A percentile compares a stretch with the other conserved stretches of the same genome.
These are phyloP conservation scores for Sisymbrium irio DNA, from an alignment of 345 rosid genomes.

Conservation along the genomic window DNA sequence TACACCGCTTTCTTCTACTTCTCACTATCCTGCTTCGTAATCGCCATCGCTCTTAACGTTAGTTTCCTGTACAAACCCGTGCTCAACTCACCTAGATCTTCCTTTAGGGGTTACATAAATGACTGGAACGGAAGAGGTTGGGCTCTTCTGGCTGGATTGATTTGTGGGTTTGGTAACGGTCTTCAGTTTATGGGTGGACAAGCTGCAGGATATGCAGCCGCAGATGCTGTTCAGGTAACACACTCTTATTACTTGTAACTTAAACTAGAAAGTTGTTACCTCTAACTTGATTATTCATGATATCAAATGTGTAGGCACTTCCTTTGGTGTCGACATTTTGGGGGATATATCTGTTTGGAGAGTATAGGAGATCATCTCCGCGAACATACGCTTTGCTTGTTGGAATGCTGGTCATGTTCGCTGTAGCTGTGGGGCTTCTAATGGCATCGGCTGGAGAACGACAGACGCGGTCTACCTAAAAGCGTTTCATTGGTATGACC, in stretches of 20 bases:
- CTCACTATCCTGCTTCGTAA: conserved; percentile 55
- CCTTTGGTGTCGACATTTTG: conserved; percentile 86
- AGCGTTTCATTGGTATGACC: not conserved
- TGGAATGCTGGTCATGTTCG: conserved; percentile 72
- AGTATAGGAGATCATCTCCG: conserved; percentile 68
- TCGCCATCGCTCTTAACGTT: conserved; percentile 54
- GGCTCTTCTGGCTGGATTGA: conserved; percentile 68
- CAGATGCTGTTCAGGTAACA: conserved; percentile 72
- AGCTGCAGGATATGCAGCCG: conserved; percentile 74
- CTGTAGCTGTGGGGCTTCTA: conserved; percentile 64
- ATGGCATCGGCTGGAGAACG: conserved; percentile 77
- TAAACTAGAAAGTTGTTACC: not conserved
- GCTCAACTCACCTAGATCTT: conserved; percentile 53
- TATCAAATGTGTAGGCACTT: conserved; percentile 55
- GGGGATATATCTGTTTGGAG: conserved; percentile 84
- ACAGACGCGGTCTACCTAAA: not conserved
- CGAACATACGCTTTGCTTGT: conserved; percentile 58
- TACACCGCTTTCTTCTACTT: conserved; percentile 81
- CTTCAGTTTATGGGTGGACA: conserved; percentile 78
- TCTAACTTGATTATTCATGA: not conserved
- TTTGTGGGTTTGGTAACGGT: conserved; percentile 78
- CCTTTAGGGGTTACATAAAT: conserved; percentile 50
- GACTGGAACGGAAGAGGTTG: conserved; percentile 80
- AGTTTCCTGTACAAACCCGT: conserved; percentile 58
- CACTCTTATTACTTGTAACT: not conserved